A percentile compares a stretch with the other conserved stretches of the same genome.
These are phyloP conservation scores for Hysterangium stoloniferum DNA, from an alignment of 768 basidiomycete species.

Conservation along the genomic window DNA sequence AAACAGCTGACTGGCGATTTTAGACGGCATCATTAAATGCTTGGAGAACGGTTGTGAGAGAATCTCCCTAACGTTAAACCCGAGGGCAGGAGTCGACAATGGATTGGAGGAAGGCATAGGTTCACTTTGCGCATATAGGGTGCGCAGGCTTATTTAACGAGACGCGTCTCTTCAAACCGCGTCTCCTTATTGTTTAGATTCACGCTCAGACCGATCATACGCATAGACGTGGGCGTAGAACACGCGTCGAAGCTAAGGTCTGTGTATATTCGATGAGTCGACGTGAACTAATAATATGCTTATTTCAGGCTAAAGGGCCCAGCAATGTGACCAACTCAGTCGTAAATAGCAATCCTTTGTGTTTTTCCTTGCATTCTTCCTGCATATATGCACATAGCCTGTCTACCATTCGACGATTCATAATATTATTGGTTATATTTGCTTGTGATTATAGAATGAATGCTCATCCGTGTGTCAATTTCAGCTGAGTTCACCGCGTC, in stretches of 20 bases:
- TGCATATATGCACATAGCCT: no score
- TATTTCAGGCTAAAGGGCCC: neutral
- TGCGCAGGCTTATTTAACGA: slow-evolving; percentile 19
- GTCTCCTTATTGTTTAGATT: slow-evolving; percentile 7
- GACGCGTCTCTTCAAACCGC: neutral
- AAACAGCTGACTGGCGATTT: neutral
- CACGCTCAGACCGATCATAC: slow-evolving; percentile 18
- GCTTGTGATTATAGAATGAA: neutral
- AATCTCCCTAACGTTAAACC: slow-evolving; percentile 26
- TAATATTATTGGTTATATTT: no score
- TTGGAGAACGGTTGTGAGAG: slow-evolving; percentile 39
- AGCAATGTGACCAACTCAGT: neutral
- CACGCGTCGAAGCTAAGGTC: slow-evolving; percentile 19
- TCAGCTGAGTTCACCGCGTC: neutral
- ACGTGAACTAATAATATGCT: neutral
- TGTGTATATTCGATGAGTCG: neutral
- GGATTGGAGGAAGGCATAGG: slow-evolving; percentile 38
- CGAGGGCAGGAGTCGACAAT: slow-evolving; percentile 30
- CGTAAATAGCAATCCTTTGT: neutral
- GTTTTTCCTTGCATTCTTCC: neutral
- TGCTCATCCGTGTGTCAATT: neutral
- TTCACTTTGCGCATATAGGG: slow-evolving; percentile 39
- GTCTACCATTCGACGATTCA: no score
- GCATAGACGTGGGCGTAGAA: slow-evolving; percentile 16
- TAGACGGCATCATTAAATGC: slow-evolving; percentile 39